Base-by-base conservation (phyloP, 768 basidiomycete genomes). In the Cystofilobasidium capitatum region DNA sequence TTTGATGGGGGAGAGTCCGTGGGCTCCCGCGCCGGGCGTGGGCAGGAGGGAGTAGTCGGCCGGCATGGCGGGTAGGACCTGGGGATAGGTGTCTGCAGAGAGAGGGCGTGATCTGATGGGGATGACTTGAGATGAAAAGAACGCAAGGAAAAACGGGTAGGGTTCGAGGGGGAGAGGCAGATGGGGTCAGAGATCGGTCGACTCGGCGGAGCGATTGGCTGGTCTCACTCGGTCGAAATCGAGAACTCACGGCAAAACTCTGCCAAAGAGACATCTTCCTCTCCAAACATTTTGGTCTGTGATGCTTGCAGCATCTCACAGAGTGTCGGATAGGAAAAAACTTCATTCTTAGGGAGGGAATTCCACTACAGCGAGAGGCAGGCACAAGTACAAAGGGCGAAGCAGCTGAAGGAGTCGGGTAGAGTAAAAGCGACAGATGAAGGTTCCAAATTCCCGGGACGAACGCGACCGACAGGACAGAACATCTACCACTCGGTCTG, bases 401-500 rank as follows among this genome's bases (percentile, higher is more conserved):
- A 24, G 47, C 13, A 26, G 29, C n/a, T 9, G 47, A 24, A n/a
- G 47, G 29, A 6, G 14, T 9, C 9, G 12, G n/a, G 47, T 24
- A 24, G 22, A 5, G 47, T 6, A 26, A 7, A 26, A 51, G 31
- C 6, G 6, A 51, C 24, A 10, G 49, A 29, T 26, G 49, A 5
- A 7, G 49, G 49, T 26, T n/a, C n/a, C n/a, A n/a, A n/a, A n/a
- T n/a, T n/a, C n/a, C n/a, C n/a, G n/a, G n/a, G n/a, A n/a, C n/a
- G n/a, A n/a, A n/a, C n/a, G n/a, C n/a, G 9, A 29, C 24, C 24
- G 5, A 24, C 24, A 26, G 24, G 49, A 51, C 9, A 16, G 9
- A 51, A 59, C 16, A 16, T 55, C 40, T 64, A 64, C 63, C 63
- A 64, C 33, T 64, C 63, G 33, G 63, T 64, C 40, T 20, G 22